phyloP scores from a whole-genome alignment of 192 early-diverging fungal genomes.

The Backusella luteola region DNA sequence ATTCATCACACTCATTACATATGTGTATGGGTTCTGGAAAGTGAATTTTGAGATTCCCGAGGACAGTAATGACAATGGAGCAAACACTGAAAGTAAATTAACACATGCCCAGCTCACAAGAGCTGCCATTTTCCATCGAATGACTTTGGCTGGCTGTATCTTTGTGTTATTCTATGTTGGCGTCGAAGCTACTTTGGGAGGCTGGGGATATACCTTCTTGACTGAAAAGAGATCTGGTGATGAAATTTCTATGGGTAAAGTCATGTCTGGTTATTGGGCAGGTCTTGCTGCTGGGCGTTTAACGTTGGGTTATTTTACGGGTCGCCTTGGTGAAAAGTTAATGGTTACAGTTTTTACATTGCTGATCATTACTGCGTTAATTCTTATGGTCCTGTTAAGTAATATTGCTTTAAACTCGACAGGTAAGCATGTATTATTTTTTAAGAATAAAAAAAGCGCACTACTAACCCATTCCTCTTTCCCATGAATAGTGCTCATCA shows the following conservation, averaged over 20 bases:
- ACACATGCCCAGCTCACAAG: neutral
- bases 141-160: conserved; percentile 18
- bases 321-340: conserved; percentile 27
- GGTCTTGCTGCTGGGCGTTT: conserved; percentile 33
- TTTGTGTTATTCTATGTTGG: conserved; percentile 36
- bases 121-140: conserved; percentile 10
- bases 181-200: conserved; percentile 30
- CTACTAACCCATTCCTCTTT: neutral
- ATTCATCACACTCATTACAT: conserved; percentile 6
- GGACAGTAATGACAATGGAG: neutral
- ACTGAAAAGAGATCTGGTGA: conserved; percentile 25
- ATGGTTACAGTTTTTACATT: conserved; percentile 18
- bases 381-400: neutral
- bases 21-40: conserved; percentile 15
- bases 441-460: neutral
- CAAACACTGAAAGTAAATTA: too few species aligned
- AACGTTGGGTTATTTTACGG: conserved; percentile 30
- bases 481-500: neutral
- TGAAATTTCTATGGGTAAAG: conserved; percentile 19
- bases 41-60: neutral
- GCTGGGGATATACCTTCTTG: conserved; percentile 13
- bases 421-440: neutral
- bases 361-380: neutral
- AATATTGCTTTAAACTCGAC: conserved; percentile 17
- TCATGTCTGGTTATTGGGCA: conserved; percentile 36